Evolutionary conservation across 2,329 filamentous ascomycete species (phyloP).

Genomic region (Cercospora sp.): DNA sequence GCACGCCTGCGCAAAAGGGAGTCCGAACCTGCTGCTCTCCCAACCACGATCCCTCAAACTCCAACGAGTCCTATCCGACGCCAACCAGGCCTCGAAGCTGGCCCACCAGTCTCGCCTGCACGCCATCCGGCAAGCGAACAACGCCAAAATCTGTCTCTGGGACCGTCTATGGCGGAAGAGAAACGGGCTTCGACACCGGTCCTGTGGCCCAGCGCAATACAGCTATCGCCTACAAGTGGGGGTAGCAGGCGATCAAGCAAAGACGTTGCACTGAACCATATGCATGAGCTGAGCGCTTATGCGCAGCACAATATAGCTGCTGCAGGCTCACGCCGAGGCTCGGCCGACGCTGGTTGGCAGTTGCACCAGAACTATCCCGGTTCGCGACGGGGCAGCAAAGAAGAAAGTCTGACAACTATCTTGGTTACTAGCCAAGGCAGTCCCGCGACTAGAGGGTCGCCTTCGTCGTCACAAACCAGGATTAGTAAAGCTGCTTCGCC

Average conservation of each 20-base stretch:
- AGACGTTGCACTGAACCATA: slow-evolving; percentile 39
- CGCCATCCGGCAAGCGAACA: slow-evolving; percentile 32
- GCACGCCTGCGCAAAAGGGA: slow-evolving; percentile 32
- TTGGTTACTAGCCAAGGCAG: slow-evolving; percentile 37
- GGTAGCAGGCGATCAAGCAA: slow-evolving; percentile 40
- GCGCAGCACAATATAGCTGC: slow-evolving; percentile 33
- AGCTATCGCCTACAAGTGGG: slow-evolving; percentile 30
- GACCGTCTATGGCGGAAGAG: slow-evolving; percentile 25
- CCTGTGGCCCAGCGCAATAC: slow-evolving; percentile 23
- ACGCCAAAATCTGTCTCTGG: slow-evolving; percentile 29
- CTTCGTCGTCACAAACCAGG: slow-evolving; percentile 25
- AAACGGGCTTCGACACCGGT: slow-evolving; percentile 32
- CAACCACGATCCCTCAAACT: slow-evolving; percentile 22
- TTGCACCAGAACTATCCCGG: slow-evolving; percentile 37
- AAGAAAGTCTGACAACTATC: slow-evolving; percentile 40
- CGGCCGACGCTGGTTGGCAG: slow-evolving; percentile 39
- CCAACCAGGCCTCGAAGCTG: slow-evolving; percentile 20
- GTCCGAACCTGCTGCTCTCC: slow-evolving; percentile 34
- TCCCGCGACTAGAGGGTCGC: slow-evolving; percentile 29
- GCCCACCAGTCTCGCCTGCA: slow-evolving; percentile 16
- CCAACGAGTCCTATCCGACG: slow-evolving; percentile 29
- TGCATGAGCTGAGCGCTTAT: slow-evolving; percentile 36
- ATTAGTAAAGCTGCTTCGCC: slow-evolving; percentile 25
- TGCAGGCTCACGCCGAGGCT: slow-evolving; percentile 37
- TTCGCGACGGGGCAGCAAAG: slow-evolving; percentile 39